A percentile compares a stretch with the other conserved stretches of the same genome.
Evolutionary conservation across 768 basidiomycete genomes (phyloP).

Genomic region (Suillus subalutaceus): DNA sequence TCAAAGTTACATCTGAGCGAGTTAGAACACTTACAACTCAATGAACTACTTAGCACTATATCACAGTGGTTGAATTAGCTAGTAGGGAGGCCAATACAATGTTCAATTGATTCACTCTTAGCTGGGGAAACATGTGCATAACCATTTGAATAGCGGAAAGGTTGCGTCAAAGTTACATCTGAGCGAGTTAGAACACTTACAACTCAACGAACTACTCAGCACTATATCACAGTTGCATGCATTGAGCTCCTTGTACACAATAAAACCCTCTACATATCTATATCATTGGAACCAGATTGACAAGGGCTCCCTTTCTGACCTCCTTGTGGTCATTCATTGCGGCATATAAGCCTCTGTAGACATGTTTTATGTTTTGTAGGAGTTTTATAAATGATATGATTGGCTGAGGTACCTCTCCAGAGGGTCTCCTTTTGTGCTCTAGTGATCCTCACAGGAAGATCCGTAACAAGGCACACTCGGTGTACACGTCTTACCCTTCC

Average conservation of each 20-base stretch:
- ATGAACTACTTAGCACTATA: background rate
- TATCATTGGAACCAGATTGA: background rate
- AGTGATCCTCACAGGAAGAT: background rate
- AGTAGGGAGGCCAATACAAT: too few species aligned
- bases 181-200: background rate
- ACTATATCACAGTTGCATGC: background rate
- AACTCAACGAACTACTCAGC: background rate
- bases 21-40: background rate
- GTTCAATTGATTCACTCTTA: background rate
- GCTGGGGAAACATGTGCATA: background rate
- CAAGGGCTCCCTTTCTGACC: background rate
- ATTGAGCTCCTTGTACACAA: background rate
- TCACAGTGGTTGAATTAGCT: too few species aligned
- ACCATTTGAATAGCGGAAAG: background rate
- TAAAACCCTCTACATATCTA: background rate
- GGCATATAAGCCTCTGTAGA: background rate
- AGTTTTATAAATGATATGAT: background rate
- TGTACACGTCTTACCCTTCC: background rate
- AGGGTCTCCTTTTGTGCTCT: background rate
- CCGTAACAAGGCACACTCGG: background rate
- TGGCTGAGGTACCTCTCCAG: background rate
- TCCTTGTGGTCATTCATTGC: background rate
- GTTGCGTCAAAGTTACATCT: background rate
- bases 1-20: background rate
- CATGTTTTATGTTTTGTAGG: background rate